A percentile compares a stretch with the other conserved stretches of the same genome.
phyloP scores from a whole-genome alignment of 441 rosid genomes.

The Arabidopsis hybrid region DNA sequence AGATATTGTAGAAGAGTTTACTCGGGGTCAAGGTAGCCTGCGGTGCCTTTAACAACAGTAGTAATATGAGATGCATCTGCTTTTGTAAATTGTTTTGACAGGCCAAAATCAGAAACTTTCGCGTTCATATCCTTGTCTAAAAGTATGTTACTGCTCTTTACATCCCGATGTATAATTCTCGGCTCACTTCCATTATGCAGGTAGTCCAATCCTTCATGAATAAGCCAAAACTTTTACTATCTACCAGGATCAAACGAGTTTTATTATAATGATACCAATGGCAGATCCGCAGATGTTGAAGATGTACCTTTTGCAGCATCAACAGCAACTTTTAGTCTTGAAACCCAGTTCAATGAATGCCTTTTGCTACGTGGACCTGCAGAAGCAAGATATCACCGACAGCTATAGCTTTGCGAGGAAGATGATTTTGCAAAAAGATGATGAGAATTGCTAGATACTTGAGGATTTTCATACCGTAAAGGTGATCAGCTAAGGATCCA shows the following conservation, averaged over 20 bases:
- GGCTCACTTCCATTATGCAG: conserved; percentile 92
- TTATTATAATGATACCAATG: conserved; percentile 5
- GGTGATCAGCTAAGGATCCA: conserved; percentile 88
- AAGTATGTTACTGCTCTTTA: conserved; percentile 87
- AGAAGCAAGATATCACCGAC: conserved; percentile 15
- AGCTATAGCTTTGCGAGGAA: neutral
- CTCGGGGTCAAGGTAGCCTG: conserved; percentile 98
- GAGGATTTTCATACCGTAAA: conserved; percentile 63
- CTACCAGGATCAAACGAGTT: neutral
- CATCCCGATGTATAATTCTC: conserved; percentile 86
- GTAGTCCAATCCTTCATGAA: conserved; percentile 80
- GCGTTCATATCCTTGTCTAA: conserved; percentile 89
- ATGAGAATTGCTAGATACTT: neutral
- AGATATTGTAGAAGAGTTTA: conserved; percentile 41
- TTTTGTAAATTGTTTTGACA: conserved; percentile 85
- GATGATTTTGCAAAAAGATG: conserved; percentile 15
- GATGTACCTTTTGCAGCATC: conserved; percentile 91
- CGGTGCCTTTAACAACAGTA: conserved; percentile 94
- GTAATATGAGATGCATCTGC: conserved; percentile 89
- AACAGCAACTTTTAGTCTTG: conserved; percentile 83
- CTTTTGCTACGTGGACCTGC: conserved; percentile 67
- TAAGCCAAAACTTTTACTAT: conserved; percentile 18
- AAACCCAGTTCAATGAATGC: conserved; percentile 82
- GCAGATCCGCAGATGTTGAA: neutral
- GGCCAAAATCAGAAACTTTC: conserved; percentile 90